phyloP scores from a whole-genome alignment of 305 asterid species.

The Fraxinus nigra region DNA sequence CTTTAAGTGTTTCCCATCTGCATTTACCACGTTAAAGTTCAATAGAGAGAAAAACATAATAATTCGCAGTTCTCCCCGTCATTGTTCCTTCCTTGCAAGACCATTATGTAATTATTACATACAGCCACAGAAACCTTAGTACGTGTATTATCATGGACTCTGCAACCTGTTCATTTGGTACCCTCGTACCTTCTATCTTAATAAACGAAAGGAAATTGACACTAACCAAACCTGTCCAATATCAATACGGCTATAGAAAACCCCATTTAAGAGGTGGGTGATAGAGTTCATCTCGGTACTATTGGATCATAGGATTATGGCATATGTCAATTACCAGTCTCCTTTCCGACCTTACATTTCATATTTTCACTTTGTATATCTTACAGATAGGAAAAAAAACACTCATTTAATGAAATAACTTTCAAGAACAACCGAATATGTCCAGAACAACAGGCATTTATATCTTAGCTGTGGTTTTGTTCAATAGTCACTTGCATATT shows the following conservation, averaged over 20 bases:
- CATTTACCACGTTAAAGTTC: constrained; percentile 13
- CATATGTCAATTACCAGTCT: neutral
- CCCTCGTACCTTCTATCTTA: neutral
- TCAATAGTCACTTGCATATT: neutral
- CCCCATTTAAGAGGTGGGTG: neutral
- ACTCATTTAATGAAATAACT: neutral
- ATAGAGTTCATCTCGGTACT: neutral
- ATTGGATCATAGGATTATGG: neutral
- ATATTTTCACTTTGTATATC: neutral
- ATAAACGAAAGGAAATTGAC: neutral
- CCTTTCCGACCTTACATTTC: neutral
- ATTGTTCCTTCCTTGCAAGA: neutral
- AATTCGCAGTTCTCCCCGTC: neutral
- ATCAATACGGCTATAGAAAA: neutral
- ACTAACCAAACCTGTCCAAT: neutral
- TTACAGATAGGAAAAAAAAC: neutral
- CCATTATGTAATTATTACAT: neutral
- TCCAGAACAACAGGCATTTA: neutral
- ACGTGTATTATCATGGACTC: neutral
- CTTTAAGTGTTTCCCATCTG: constrained; percentile 67
- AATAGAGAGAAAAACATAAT: neutral
- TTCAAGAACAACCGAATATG: too few relatives aligned
- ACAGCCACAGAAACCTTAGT: neutral
- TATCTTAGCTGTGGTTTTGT: neutral
- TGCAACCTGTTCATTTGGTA: neutral